phyloP scores from a whole-genome alignment of 257 asterid genomes.

The Ocimum tenuiflorum region DNA sequence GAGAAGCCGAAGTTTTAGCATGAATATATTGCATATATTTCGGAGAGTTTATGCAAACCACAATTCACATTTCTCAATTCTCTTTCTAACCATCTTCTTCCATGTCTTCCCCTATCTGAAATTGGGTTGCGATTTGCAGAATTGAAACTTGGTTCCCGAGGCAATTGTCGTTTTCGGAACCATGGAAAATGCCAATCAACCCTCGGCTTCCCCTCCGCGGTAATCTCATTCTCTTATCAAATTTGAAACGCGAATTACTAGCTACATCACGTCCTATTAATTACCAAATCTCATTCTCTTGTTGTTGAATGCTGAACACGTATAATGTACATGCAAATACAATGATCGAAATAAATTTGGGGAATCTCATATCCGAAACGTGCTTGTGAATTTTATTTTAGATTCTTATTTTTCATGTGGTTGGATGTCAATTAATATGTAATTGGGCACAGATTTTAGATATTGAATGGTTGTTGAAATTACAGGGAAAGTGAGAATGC shows the following conservation, averaged over 20 bases:
- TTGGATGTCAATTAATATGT: no score
- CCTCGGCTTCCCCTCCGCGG: slow-evolving; percentile 43
- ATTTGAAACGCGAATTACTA: background rate
- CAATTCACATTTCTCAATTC: slow-evolving; percentile 27
- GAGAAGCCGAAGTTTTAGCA: slow-evolving; percentile 32
- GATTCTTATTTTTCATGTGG: background rate
- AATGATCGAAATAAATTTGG: background rate
- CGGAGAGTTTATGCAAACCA: slow-evolving; percentile 33
- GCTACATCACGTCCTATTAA: background rate
- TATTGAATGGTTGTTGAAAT: slow-evolving; percentile 1
- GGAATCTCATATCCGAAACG: background rate
- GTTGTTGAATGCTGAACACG: background rate
- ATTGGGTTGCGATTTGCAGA: slow-evolving; percentile 19
- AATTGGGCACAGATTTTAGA: background rate
- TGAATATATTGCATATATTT: slow-evolving; percentile 23
- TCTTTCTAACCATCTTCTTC: slow-evolving; percentile 8
- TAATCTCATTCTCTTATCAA: slow-evolving; percentile 13
- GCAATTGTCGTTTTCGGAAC: slow-evolving; percentile 42
- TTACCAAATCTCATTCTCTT: background rate
- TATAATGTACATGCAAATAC: background rate
- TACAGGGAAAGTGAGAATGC: slow-evolving; percentile 42
- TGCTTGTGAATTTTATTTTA: background rate
- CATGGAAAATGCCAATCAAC: slow-evolving; percentile 44
- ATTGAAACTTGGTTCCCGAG: slow-evolving; percentile 39
- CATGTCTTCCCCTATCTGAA: slow-evolving; percentile 14